These are phyloP conservation scores for Fusarium xyrophilum DNA, from an alignment of 2,329 filamentous ascomycete species.

Conservation along the genomic window DNA sequence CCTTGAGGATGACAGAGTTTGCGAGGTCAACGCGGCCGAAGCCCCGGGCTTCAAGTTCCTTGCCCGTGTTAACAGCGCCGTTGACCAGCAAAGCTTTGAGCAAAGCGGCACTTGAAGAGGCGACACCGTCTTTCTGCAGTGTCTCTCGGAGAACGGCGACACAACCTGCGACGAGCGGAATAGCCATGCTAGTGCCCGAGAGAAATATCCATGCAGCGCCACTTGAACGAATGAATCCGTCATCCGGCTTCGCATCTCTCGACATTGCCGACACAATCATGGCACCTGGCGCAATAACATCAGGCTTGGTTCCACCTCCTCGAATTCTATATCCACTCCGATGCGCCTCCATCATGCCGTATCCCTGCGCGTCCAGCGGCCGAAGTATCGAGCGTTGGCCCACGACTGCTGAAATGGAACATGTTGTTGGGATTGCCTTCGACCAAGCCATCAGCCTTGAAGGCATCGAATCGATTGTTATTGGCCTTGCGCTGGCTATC, in stretches of 20 bases:
- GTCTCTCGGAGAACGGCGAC: neutral
- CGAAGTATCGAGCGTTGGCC: slow-evolving; percentile 46
- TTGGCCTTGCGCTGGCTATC: neutral
- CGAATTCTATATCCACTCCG: slow-evolving; percentile 98
- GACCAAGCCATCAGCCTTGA: neutral
- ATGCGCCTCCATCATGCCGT: slow-evolving; percentile 72
- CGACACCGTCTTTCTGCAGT: neutral
- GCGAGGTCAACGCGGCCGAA: neutral
- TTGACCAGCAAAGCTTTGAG: neutral
- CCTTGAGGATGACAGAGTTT: neutral
- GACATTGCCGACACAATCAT: neutral
- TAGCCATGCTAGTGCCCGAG: neutral
- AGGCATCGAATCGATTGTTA: rapidly evolving
- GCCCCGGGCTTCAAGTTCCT: neutral
- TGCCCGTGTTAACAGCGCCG: neutral
- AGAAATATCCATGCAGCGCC: neutral
- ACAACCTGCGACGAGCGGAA: neutral
- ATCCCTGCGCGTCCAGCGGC: slow-evolving; percentile 77
- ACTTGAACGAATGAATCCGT: rapidly evolving
- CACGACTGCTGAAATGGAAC: neutral
- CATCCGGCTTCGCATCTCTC: neutral
- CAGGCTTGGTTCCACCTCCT: slow-evolving; percentile 73
- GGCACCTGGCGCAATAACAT: neutral
- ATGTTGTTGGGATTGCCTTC: neutral
- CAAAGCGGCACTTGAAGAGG: neutral